Evolutionary conservation across 192 early-diverging fungal genomes (phyloP).

Genomic region (Spinellus fusiger): DNA sequence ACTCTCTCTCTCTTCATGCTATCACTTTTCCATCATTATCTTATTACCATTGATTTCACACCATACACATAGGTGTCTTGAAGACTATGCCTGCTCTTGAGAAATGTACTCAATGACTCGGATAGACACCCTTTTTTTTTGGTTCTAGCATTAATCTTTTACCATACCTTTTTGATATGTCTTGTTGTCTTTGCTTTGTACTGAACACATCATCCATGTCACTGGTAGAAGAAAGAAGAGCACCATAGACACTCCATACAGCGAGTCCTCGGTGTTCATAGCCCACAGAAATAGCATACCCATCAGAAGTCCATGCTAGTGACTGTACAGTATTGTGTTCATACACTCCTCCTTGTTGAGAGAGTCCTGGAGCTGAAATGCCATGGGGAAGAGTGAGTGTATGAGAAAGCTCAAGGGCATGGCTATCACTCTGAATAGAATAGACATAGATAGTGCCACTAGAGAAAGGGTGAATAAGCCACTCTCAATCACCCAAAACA

Average conservation of each 20-base stretch:
- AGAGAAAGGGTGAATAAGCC: neutral
- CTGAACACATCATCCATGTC: constrained; percentile 18
- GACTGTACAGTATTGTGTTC: constrained; percentile 34
- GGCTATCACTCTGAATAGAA: constrained; percentile 40
- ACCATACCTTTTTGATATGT: neutral
- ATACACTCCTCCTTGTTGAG: neutral
- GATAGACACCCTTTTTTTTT: neutral
- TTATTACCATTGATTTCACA: constrained; percentile 49
- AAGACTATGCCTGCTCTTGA: neutral
- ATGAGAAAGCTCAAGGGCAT: constrained; percentile 44
- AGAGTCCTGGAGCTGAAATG: neutral
- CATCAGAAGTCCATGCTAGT: constrained; percentile 69
- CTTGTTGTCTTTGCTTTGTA: neutral
- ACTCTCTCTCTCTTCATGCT: too few relatives aligned
- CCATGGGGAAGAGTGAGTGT: constrained; percentile 24
- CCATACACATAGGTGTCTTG: constrained; percentile 57
- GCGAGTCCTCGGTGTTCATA: constrained; percentile 59
- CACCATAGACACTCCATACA: constrained; percentile 78
- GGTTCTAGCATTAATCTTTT: neutral
- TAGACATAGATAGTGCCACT: constrained; percentile 52
- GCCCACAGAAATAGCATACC: constrained; percentile 66
- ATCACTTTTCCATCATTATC: too few relatives aligned
- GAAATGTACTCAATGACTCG: neutral
- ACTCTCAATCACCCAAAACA: neutral
- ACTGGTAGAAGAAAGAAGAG: constrained; percentile 25